These are phyloP conservation scores for Fusarium siculi DNA, from an alignment of 2,329 filamentous ascomycete species.

Conservation along the genomic window DNA sequence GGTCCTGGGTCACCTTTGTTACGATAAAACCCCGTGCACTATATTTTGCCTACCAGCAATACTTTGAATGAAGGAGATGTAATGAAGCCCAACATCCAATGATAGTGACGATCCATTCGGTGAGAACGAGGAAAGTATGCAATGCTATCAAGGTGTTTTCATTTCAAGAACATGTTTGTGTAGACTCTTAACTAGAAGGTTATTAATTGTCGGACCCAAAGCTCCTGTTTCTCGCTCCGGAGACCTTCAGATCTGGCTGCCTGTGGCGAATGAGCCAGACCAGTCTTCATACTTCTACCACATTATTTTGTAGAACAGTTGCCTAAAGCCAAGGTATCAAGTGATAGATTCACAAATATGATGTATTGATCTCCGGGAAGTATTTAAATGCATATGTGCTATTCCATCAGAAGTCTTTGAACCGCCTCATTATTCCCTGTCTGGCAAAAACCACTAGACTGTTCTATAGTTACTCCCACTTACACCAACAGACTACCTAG, in stretches of 20 bases:
- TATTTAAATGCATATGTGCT: not conserved
- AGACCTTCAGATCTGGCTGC: not conserved
- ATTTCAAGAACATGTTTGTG: not conserved
- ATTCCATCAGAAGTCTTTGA: not conserved
- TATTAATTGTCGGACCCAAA: not conserved
- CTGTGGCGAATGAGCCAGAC: constrained; percentile 28
- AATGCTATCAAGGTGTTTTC: not conserved
- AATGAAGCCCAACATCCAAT: not conserved
- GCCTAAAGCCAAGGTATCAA: constrained; percentile 11
- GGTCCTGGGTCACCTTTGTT: not conserved
- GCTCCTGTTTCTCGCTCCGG: not conserved
- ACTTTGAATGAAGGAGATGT: not conserved
- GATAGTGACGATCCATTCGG: not conserved
- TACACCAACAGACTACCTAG: not conserved
- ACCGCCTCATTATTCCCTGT: not conserved
- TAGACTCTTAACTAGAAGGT: not conserved
- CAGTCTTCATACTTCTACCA: not conserved
- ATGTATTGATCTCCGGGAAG: not conserved
- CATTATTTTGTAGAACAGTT: not conserved
- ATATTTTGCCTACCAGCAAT: not conserved
- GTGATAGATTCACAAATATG: not conserved
- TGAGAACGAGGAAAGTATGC: not conserved
- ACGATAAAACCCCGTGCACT: not conserved
- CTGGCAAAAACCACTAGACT: not conserved
- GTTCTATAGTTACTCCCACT: not conserved